These are phyloP conservation scores for Mortierella sp. DNA, from an alignment of 371 early-diverging fungal genomes.

Conservation along the genomic window DNA sequence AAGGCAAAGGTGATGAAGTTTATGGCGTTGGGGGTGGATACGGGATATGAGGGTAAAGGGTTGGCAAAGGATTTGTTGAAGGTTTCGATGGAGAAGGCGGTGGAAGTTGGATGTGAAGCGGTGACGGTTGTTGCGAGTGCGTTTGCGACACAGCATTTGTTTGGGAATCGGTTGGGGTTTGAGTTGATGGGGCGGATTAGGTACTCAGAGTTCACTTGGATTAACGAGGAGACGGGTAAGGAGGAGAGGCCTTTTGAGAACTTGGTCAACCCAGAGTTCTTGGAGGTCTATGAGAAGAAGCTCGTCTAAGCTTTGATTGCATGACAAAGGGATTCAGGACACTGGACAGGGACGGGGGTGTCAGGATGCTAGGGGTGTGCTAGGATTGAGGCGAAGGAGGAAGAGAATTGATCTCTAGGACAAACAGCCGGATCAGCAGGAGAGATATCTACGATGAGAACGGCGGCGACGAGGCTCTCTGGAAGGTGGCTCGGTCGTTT, in stretches of 20 bases:
- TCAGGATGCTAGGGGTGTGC: background rate
- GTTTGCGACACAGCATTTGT: conserved; percentile 57
- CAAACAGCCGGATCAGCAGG: too few species aligned
- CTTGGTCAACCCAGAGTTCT: conserved; percentile 45
- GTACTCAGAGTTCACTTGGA: conserved; percentile 34
- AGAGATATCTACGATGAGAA: too few species aligned
- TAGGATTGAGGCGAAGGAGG: background rate
- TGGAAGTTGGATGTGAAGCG: conserved; percentile 33
- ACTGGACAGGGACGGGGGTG: background rate
- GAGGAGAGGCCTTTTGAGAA: conserved; percentile 38
- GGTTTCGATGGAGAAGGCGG: conserved; percentile 37
- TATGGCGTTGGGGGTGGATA: conserved; percentile 49
- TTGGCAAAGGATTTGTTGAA: conserved; percentile 48
- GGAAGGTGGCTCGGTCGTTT: background rate
- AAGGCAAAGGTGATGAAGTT: conserved; percentile 52
- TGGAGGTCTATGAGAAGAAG: conserved; percentile 39
- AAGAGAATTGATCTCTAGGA: too few species aligned
- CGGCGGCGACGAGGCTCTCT: background rate
- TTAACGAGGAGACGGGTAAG: conserved; percentile 8
- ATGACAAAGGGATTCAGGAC: background rate
- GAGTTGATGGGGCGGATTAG: conserved; percentile 43
- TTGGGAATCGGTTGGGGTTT: conserved; percentile 41
- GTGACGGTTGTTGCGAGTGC: conserved; percentile 48
- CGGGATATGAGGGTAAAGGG: conserved; percentile 36
- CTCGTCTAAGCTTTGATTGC: background rate